Percentiles rank a stretch among this genome's conserved stretches.
phyloP scores from a whole-genome alignment of 176 grass and related monocot genomes.

The Dactylis glomerata region DNA sequence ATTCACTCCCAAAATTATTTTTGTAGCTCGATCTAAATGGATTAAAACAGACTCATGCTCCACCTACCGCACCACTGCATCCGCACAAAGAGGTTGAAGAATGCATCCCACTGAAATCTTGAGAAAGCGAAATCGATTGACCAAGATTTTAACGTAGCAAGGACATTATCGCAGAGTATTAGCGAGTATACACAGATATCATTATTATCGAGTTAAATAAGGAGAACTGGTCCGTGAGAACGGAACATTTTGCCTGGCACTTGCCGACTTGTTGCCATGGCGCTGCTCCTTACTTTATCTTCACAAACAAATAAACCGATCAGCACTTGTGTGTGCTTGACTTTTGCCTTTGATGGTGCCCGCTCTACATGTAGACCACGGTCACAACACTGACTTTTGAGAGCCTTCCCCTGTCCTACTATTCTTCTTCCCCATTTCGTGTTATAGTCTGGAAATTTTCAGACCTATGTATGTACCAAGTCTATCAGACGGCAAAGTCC shows the following conservation, averaged over 20 bases:
- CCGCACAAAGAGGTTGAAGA: too few species aligned
- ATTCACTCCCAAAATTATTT: too few species aligned
- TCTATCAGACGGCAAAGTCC: not conserved
- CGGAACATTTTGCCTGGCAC: not conserved
- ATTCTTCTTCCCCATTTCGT: not conserved
- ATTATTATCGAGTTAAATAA: not conserved
- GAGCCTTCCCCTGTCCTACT: not conserved
- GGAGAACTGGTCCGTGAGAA: not conserved
- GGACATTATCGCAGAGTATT: too few species aligned
- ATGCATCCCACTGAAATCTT: too few species aligned
- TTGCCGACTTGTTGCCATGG: not conserved
- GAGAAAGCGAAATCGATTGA: too few species aligned
- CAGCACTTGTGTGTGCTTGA: not conserved
- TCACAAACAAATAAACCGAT: too few species aligned
- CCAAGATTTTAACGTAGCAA: too few species aligned
- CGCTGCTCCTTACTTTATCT: not conserved
- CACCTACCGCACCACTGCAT: too few species aligned
- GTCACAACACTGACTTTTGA: not conserved
- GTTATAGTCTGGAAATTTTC: not conserved
- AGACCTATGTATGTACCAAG: not conserved
- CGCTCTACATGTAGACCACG: not conserved
- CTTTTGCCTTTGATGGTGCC: not conserved
- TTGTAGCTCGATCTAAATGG: too few species aligned
- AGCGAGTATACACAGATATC: too few species aligned
- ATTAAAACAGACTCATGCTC: too few species aligned